These are phyloP conservation scores for Epicoccum sorghinum DNA, from an alignment of 2,329 filamentous ascomycete species.

Conservation along the genomic window DNA sequence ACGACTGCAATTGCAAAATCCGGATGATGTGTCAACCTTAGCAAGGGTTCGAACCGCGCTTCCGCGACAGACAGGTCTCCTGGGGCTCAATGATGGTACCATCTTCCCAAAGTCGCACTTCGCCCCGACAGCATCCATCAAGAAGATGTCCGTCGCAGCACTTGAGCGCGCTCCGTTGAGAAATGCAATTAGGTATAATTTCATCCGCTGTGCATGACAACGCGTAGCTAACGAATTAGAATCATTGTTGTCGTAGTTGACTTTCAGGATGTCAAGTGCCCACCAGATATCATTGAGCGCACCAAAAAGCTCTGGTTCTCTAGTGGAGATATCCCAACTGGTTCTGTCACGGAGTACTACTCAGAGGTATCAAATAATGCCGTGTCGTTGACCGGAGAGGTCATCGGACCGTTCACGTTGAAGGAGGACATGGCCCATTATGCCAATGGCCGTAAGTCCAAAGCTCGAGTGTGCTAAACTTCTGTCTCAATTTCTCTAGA, in stretches of 20 bases:
- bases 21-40: neutral
- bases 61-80: conserved; percentile 9
- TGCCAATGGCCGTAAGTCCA: conserved; percentile 22
- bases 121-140: conserved; percentile 17
- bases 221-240: conserved; percentile 6
- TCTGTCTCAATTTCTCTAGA: neutral
- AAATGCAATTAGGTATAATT: conserved; percentile 20
- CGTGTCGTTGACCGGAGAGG: conserved; percentile 29
- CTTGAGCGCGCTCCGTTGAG: conserved; percentile 26
- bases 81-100: conserved; percentile 30
- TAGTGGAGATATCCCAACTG: conserved; percentile 25
- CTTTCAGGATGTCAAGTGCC: conserved; percentile 30
- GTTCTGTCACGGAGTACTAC: conserved; percentile 33
- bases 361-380: conserved; percentile 26
- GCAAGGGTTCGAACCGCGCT: neutral
- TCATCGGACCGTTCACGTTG: conserved; percentile 30
- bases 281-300: conserved; percentile 18
- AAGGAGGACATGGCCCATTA: conserved; percentile 26
- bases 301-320: conserved; percentile 34
- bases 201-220: neutral
- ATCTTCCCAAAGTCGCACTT: conserved; percentile 29
- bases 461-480: neutral
- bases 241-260: conserved; percentile 30
- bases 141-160: conserved; percentile 23
- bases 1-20: conserved; percentile 5